Conservation (phyloP, 192 early-diverging fungal species). For the Coemansia sp. region DNA sequence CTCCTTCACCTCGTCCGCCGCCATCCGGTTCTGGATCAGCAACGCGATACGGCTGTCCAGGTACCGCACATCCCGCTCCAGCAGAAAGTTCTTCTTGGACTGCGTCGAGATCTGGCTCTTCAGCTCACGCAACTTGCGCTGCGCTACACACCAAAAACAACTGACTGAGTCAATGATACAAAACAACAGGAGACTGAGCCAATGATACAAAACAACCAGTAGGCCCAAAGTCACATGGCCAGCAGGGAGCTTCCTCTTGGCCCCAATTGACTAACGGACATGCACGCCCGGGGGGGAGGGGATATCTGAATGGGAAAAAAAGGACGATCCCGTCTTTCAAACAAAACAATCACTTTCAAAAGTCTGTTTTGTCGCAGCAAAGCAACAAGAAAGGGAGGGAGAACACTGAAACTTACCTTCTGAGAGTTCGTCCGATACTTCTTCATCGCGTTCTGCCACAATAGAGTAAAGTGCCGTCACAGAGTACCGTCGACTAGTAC, state of each 20-base stretch:
- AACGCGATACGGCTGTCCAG: slow-evolving; percentile 87
- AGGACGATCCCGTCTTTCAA: no score
- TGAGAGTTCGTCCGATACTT: slow-evolving; percentile 89
- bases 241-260: no score
- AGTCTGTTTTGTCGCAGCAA: neutral
- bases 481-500: slow-evolving; percentile 64
- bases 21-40: slow-evolving; percentile 91
- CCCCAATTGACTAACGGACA: no score
- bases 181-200: neutral
- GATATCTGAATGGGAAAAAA: no score
- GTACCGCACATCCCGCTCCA: slow-evolving; percentile 89
- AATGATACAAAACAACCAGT: no score
- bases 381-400: neutral
- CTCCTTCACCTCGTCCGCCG: slow-evolving; percentile 71
- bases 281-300: neutral
- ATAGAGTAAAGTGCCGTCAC: slow-evolving; percentile 69
- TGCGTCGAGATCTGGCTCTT: slow-evolving; percentile 87
- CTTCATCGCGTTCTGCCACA: slow-evolving; percentile 86
- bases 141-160: no score
- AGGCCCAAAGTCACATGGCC: no score
- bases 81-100: slow-evolving; percentile 91
- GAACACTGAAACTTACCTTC: slow-evolving; percentile 52
- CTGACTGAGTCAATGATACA: no score
- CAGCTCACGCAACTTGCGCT: slow-evolving; percentile 74
- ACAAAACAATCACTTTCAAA: neutral